Evolutionary conservation across 192 early-diverging fungal species (phyloP).

Genomic region (Anaeromyces robustus): DNA sequence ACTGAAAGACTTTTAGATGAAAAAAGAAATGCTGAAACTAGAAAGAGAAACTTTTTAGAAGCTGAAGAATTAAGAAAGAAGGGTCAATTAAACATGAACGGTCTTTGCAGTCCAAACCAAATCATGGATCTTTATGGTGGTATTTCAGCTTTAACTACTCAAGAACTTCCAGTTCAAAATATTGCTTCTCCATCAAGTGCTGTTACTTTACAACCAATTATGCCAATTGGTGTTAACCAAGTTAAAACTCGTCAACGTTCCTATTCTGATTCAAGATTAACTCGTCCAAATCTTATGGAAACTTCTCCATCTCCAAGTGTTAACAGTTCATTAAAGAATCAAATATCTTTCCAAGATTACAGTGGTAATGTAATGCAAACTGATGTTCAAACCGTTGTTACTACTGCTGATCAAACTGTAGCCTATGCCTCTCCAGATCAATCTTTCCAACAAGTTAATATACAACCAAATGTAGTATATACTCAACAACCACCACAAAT

Average conservation of each 20-base stretch:
- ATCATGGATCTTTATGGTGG: background rate
- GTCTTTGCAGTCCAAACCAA: background rate
- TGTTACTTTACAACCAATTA: background rate
- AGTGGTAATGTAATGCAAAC: background rate
- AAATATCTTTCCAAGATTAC: background rate
- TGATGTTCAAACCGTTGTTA: background rate
- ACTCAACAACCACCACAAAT: background rate
- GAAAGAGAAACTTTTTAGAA: background rate
- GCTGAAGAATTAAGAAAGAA: background rate
- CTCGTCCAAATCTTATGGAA: background rate
- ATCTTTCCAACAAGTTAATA: background rate
- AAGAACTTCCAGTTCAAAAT: background rate
- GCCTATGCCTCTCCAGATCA: background rate
- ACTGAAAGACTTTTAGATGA: slow-evolving; percentile 51
- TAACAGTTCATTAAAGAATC: background rate
- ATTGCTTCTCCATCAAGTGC: background rate
- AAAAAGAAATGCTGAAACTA: slow-evolving; percentile 11
- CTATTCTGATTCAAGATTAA: background rate
- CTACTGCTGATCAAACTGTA: background rate
- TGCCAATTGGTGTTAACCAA: background rate
- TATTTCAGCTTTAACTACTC: background rate
- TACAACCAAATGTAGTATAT: background rate
- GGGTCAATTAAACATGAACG: background rate
- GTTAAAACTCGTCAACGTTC: background rate
- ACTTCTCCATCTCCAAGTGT: background rate